Percentiles rank a stretch among this genome's conserved stretches.
Conservation (phyloP, 1,139 yeast species). For the Kurtzmaniella natalensis region DNA sequence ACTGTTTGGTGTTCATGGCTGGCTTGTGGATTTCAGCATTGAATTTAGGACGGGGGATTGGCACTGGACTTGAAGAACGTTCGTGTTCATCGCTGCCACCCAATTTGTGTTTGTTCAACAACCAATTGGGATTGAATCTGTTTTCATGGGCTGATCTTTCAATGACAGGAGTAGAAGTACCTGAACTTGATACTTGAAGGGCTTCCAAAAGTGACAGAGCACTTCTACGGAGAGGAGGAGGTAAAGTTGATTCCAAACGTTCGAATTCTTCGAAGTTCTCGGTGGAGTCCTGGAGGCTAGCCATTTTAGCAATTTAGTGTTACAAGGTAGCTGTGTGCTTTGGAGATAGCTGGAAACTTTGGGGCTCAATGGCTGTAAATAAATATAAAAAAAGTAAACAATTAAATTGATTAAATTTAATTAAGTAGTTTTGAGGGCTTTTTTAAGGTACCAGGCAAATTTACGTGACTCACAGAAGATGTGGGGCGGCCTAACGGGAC, state of each 20-base stretch:
- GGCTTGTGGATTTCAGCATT: constrained; percentile 50
- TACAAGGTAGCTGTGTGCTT: no score
- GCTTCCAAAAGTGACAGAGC: constrained; percentile 40
- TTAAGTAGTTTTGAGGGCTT: no score
- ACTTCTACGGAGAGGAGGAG: constrained; percentile 38
- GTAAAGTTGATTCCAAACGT: constrained; percentile 41
- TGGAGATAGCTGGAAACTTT: no score
- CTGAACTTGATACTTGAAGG: constrained; percentile 15
- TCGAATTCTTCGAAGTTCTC: constrained; percentile 30
- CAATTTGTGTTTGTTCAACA: constrained; percentile 13
- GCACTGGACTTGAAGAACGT: constrained; percentile 45
- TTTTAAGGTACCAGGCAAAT: no score
- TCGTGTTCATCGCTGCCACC: constrained; percentile 32
- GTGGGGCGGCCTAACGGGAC: no score
- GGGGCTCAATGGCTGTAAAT: no score
- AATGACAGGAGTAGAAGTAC: constrained; percentile 3
- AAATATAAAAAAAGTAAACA: no score
- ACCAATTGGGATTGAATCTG: constrained; percentile 10
- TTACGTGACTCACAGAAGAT: no score
- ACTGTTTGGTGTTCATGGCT: constrained; percentile 58
- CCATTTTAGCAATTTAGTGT: no score
- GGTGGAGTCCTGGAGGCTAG: constrained; percentile 1
- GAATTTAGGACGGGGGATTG: constrained; percentile 46
- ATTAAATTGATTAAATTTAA: no score
- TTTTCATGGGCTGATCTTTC: constrained; percentile 12